Evolutionary conservation across 148 eudicot species (phyloP), one percentile per base, ranked within the genome.

Genomic region (Persicaria maculosa): DNA sequence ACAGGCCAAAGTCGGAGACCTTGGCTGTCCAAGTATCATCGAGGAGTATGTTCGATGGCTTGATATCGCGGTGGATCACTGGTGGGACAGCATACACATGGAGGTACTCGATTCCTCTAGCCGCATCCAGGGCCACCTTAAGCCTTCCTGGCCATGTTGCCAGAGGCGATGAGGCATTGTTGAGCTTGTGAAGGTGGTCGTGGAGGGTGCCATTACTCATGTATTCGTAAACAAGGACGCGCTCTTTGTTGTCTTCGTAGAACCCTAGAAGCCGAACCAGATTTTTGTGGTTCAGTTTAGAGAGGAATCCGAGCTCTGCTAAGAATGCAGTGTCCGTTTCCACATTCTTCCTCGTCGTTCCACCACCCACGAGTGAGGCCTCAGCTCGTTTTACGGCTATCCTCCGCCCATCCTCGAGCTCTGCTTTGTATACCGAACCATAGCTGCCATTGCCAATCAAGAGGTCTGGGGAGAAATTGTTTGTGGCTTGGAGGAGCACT

Each of bases 1-100:
- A 94, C 25, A 94, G 71, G 9, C 98, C 98, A 44, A 94, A 94
- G 78, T 94, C 98, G 0, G 98, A 94, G 1, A 94, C 97, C 76
- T 86, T 91, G 44, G 96, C 98, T 0, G 83, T 85, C 97, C 97
- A 91, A 6, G 54, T 75, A 19, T 71, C 75, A 44, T 94, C 93
- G 4, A 94, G 88, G 45, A 94, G 61, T 53, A 94, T 91, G 84
- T 94, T 94, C 7, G 98, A 89, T 0, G 98, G 85, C 76, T 94
- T 94, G 67, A 94, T 91, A 73, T 94, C 98, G 0, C 98, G 93
- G 76, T 94, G 98, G 72, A 94, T 90, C 74, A 94, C 80, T 0
- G 84, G 80, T 6, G 95, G 98, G 52, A 82, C 88, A 0, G 97
- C 97, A 40, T 83, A 91, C 11, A 80, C 83, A 54, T 94, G 98